Evolutionary conservation across 2,329 filamentous ascomycete species (phyloP), one percentile per base, ranked within the genome.

Genomic region (Calonectria hawksworthii): DNA sequence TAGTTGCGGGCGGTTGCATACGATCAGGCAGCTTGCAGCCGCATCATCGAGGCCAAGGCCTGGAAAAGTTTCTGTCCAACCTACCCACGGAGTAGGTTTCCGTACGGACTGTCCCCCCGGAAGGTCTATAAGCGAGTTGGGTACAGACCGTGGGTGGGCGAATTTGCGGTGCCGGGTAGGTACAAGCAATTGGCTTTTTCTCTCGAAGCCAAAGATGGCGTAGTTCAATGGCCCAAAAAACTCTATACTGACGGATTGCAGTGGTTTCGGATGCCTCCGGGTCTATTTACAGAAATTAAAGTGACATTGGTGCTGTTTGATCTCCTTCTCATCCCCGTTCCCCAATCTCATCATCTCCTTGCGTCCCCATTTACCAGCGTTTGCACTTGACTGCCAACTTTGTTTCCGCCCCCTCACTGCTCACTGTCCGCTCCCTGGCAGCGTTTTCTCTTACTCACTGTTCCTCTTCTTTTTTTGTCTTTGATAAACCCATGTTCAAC

Each of bases 271-370:
- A 54, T 68, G 65, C 30, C 47, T 34, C 41, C 38, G 61, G 41
- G 38, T 23, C 61, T 65, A 65, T 65, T 65, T 65, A 50, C 61
- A 65, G 61, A 65, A 47, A 65, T 65, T 41, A 63, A 41, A 63
- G 56, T 63, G 56, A 28, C 36, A 28, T 21, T 41, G 14, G 36
- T 63, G 56, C 56, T 38, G 56, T 41, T 63, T 63, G 56, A 63
- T 63, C 56, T 63, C 32, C 32, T 23, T 38, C n/a, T 26, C 56
- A 61, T 61, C 56, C 56, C 56, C n/a, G 56, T 23, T 32, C 23
- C 56, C 32, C 56, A 63, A 63, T 38, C 61, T 65, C 61, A 47
- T 50, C 26, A n/a, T 50, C 61, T 50, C 61, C 61, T 34, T 65
- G 61, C 61, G 30, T 52, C 65, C 41, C 65, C 65, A 68, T 50